Base-by-base conservation (phyloP, 1,284 basidiomycete species). In the Cutaneotrichosporon dermatis region DNA sequence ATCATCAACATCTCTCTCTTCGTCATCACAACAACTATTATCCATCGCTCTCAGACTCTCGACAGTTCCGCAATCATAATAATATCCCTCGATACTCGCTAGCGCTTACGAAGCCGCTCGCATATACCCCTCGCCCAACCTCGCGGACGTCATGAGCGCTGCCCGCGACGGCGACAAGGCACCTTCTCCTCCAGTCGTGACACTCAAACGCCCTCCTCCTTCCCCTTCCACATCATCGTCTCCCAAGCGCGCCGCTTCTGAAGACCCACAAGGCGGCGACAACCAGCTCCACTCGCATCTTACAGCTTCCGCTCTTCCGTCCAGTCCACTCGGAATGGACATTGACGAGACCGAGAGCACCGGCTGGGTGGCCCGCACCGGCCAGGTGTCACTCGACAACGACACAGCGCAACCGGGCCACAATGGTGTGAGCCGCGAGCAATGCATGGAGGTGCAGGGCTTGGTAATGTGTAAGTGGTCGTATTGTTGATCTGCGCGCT, bases 181-280 rank as follows among this genome's bases (percentile, higher is more conserved):
- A 41, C 7, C 53, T 6, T 41, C 48, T 45, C 10, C 53, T 7
- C 44, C 55, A 11, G 40, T 51, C 9, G 15, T 58, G 42, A 54
- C 45, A 13, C 59, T 72, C 16, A 74, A 74, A 64, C 61, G 72
- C 55, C 69, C 68, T 25, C 63, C 71, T 5, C 59, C 68, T n/a
- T 69, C 68, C 3, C 72, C 71, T 1, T 61, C 68, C 13, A 65
- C 69, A 3, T 61, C 60, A 4, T 73, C 70, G 7, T 72, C 71
- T 10, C 71, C 75, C 2, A 77, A 78, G 67, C 64, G 76, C 44
- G 74, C 76, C 7, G 72, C 71, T 9, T 77, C 76, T 3, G 76
- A 78, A 61, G 75, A 77, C 53, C 61, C 67, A 16, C 51, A 41
- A 4, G 25, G 44, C 44, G 44, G 44, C 44, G 44, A 46, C 35